A percentile compares a stretch with the other conserved stretches of the same genome.
phyloP scores from a whole-genome alignment of 2,329 filamentous ascomycete species.

The Hymenotorrendiella dingleyae region DNA sequence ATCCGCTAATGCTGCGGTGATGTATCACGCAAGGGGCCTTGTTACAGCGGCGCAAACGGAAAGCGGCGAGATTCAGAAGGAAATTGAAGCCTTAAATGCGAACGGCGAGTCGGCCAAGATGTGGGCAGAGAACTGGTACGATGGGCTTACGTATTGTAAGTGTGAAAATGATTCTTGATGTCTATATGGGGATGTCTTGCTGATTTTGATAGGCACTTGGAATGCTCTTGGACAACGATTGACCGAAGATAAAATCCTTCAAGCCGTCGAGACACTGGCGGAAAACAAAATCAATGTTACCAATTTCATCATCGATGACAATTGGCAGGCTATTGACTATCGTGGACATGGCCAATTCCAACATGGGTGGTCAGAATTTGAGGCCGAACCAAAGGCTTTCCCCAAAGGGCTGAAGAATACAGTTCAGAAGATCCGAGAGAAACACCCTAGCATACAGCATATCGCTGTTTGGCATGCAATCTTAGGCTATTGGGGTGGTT shows the following conservation, averaged over 20 bases:
- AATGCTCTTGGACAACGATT: constrained; percentile 82
- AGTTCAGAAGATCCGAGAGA: constrained; percentile 60
- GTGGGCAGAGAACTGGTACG: constrained; percentile 86
- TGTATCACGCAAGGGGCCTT: constrained; percentile 78
- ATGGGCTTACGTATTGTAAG: constrained; percentile 79
- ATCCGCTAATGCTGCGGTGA: constrained; percentile 68
- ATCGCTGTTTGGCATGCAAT: constrained; percentile 94
- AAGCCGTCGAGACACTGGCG: constrained; percentile 66
- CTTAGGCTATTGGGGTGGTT: constrained; percentile 82
- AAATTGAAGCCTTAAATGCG: constrained; percentile 41
- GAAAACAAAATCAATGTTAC: constrained; percentile 69
- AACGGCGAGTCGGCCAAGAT: constrained; percentile 41
- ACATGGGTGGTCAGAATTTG: constrained; percentile 72
- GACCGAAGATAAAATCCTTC: constrained; percentile 71
- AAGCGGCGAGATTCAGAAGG: constrained; percentile 38
- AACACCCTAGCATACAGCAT: constrained; percentile 68
- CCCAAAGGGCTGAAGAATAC: constrained; percentile 71
- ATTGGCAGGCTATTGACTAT: constrained; percentile 76
- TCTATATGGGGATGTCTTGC: background rate
- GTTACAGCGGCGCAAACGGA: constrained; percentile 42
- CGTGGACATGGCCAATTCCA: constrained; percentile 46
- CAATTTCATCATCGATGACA: constrained; percentile 92
- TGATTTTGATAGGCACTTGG: constrained; percentile 62
- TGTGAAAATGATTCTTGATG: background rate
- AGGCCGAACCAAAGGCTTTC: constrained; percentile 75